phyloP scores from a whole-genome alignment of 139 green algal genomes.

The Chlamydomonas applanata region DNA sequence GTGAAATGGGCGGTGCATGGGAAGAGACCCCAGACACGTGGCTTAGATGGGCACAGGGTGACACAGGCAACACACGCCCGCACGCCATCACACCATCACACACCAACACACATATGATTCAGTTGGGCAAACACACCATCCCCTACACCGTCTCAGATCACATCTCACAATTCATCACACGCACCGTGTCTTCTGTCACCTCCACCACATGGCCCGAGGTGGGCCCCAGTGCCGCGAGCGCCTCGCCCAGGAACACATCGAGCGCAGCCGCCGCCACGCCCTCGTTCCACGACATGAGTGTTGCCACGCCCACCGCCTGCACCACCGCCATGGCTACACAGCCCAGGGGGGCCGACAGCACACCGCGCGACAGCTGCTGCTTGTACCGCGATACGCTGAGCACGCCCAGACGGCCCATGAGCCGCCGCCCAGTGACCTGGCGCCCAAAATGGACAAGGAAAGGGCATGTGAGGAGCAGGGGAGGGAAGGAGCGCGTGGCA shows the following conservation, averaged over 20 bases:
- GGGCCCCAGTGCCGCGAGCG: constrained; percentile 7
- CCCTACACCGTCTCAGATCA: too few species aligned
- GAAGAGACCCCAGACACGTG: too few species aligned
- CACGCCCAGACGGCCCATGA: constrained; percentile 29
- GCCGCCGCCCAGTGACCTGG: constrained; percentile 18
- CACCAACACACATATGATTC: too few species aligned
- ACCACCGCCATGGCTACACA: constrained; percentile 13
- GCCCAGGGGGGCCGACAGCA: constrained; percentile 30
- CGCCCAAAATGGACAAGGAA: too few species aligned
- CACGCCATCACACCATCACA: too few species aligned
- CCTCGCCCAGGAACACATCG: constrained; percentile 6
- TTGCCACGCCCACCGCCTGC: constrained; percentile 15
- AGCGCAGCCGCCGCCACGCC: constrained; percentile 4
- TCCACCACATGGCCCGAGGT: constrained; percentile 31
- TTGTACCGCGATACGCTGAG: constrained; percentile 26
- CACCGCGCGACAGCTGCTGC: constrained; percentile 24
- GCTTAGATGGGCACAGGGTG: too few species aligned
- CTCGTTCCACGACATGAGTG: constrained; percentile 32
- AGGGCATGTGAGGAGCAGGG: too few species aligned
- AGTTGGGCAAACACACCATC: too few species aligned
- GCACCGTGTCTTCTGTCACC: constrained; percentile 18
- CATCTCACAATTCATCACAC: too few species aligned
- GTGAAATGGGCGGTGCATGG: too few species aligned
- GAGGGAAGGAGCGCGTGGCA: too few species aligned
- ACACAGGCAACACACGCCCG: too few species aligned